A percentile compares a stretch with the other conserved stretches of the same genome.
These are phyloP conservation scores for Pichia sp. DNA, from an alignment of 1,139 yeast species.

Conservation along the genomic window DNA sequence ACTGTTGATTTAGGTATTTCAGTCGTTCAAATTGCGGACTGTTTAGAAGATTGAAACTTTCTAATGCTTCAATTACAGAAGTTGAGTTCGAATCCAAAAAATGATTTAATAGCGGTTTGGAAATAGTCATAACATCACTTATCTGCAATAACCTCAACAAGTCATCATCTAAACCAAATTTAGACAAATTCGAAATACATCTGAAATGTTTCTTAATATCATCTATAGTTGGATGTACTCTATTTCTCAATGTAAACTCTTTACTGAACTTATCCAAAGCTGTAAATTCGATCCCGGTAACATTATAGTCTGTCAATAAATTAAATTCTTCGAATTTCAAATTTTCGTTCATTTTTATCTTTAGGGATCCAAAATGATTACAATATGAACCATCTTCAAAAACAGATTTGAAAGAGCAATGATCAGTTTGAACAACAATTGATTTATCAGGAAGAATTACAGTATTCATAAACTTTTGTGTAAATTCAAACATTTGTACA, in stretches of 20 bases:
- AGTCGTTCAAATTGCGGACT: background rate
- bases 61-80: slow-evolving; percentile 59
- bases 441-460: slow-evolving; percentile 63
- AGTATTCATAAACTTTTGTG: slow-evolving; percentile 59
- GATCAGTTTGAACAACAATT: slow-evolving; percentile 54
- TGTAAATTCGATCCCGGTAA: slow-evolving; percentile 41
- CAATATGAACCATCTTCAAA: slow-evolving; percentile 67
- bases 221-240: slow-evolving; percentile 15
- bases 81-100: slow-evolving; percentile 37
- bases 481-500: slow-evolving; percentile 48
- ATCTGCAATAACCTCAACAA: slow-evolving; percentile 68
- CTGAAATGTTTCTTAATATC: slow-evolving; percentile 28
- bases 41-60: slow-evolving; percentile 36
- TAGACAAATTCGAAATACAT: slow-evolving; percentile 37
- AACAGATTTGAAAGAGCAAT: slow-evolving; percentile 47
- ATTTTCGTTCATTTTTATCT: slow-evolving; percentile 54
- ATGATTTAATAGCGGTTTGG: slow-evolving; percentile 58
- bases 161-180: slow-evolving; percentile 57
- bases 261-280: slow-evolving; percentile 25
- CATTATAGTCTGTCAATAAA: slow-evolving; percentile 35
- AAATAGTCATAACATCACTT: slow-evolving; percentile 67
- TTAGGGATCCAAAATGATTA: slow-evolving; percentile 51
- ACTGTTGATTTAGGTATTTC: background rate
- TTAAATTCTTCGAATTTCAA: slow-evolving; percentile 70
- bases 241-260: slow-evolving; percentile 9